Evolutionary conservation across 371 early-diverging fungal genomes (phyloP).

Genomic region (Mucor piriformis): DNA sequence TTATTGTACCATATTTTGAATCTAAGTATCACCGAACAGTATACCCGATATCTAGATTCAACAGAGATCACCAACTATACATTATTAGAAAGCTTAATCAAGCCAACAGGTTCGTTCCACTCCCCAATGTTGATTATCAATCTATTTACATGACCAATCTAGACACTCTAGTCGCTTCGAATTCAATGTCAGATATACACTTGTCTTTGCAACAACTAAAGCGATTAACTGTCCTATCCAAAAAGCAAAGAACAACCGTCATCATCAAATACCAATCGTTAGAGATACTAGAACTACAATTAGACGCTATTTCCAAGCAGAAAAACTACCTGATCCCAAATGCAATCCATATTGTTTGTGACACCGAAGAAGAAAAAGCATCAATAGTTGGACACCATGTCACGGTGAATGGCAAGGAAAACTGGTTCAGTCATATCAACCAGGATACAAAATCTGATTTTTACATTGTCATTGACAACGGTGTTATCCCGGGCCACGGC

Average conservation of each 20-base stretch:
- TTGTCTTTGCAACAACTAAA: slow-evolving; percentile 23
- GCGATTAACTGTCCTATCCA: slow-evolving; percentile 32
- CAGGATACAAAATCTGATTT: neutral
- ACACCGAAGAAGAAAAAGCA: neutral
- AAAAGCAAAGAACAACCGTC: neutral
- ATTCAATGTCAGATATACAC: slow-evolving; percentile 1
- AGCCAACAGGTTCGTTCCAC: slow-evolving; percentile 21
- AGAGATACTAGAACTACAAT: neutral
- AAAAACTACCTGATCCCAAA: neutral
- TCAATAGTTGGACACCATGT: neutral
- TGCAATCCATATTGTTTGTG: slow-evolving; percentile 8
- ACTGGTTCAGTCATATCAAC: neutral
- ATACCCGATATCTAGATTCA: slow-evolving; percentile 23
- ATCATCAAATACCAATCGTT: neutral
- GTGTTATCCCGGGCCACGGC: slow-evolving; percentile 1
- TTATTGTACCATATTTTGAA: slow-evolving; percentile 18
- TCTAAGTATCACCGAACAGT: neutral
- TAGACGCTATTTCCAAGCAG: slow-evolving; percentile 16
- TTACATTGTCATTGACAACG: neutral
- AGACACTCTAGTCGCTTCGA: neutral
- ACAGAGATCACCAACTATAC: slow-evolving; percentile 39
- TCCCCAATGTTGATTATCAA: neutral
- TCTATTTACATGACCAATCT: neutral
- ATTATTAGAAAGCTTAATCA: slow-evolving; percentile 28
- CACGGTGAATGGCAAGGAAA: neutral